Conservation (phyloP, 1,139 yeast species). For the Nakaseomyces uthaithaninus region DNA sequence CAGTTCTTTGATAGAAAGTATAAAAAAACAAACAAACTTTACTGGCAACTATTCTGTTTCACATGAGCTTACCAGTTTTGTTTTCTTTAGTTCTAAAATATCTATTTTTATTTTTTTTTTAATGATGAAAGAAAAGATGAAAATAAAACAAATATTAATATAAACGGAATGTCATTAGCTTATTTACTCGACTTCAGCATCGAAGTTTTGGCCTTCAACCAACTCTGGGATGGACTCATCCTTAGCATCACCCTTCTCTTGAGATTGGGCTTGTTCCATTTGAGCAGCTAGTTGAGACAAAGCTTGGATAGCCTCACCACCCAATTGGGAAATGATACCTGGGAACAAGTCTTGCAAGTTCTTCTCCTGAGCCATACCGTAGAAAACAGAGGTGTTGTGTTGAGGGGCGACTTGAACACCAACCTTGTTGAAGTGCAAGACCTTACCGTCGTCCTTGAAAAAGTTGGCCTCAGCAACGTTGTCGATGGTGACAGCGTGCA, state of each 20-base stretch:
- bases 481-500: constrained; percentile 81
- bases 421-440: constrained; percentile 90
- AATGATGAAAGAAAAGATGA: not conserved
- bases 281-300: constrained; percentile 87
- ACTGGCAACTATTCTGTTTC: too few species aligned
- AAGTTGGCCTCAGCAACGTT: constrained; percentile 95
- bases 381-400: constrained; percentile 88
- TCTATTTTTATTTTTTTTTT: not conserved
- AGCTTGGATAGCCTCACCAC: constrained; percentile 90
- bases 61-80: too few species aligned
- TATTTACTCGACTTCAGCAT: constrained; percentile 60
- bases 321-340: constrained; percentile 90
- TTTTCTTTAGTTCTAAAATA: too few species aligned
- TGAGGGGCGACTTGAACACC: constrained; percentile 90
- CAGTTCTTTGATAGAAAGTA: too few species aligned
- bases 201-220: constrained; percentile 93
- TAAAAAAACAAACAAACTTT: too few species aligned
- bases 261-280: constrained; percentile 53
- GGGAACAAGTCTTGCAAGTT: constrained; percentile 89
- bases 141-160: not conserved
- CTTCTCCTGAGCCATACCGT: constrained; percentile 94
- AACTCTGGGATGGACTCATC: constrained; percentile 83
- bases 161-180: constrained; percentile 4
- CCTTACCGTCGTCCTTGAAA: constrained; percentile 94
- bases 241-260: constrained; percentile 29